phyloP scores from a whole-genome alignment of 2,329 filamentous ascomycete species.

The Clonostachys chloroleuca region DNA sequence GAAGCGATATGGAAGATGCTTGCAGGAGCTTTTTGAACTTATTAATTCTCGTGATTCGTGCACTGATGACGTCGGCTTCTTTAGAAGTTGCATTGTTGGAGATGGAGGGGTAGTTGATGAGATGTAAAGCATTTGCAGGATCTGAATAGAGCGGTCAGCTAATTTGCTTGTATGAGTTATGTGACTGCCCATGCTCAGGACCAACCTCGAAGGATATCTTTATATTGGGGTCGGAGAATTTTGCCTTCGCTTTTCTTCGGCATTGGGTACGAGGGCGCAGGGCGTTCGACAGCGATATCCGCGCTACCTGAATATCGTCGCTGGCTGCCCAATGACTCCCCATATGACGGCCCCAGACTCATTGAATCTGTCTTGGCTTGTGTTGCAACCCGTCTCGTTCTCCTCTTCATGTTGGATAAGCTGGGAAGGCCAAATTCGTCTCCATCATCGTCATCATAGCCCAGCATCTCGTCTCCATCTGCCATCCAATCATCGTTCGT shows the following conservation, averaged over 20 bases:
- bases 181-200: neutral
- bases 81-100: constrained; percentile 73
- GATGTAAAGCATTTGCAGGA: constrained; percentile 89
- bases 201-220: constrained; percentile 79
- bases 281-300: constrained; percentile 90
- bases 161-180: neutral
- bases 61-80: constrained; percentile 80
- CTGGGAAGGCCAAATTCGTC: constrained; percentile 95
- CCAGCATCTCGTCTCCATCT: constrained; percentile 72
- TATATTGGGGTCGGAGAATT: constrained; percentile 94
- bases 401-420: constrained; percentile 84
- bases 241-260: constrained; percentile 90
- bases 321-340: constrained; percentile 30
- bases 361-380: constrained; percentile 23
- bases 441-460: constrained; percentile 81
- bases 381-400: constrained; percentile 46
- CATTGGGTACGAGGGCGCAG: constrained; percentile 76
- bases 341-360: constrained; percentile 21
- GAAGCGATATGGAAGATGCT: constrained; percentile 80
- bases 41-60: constrained; percentile 89
- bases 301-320: constrained; percentile 76
- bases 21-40: constrained; percentile 97
- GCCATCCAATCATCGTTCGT: constrained; percentile 80
- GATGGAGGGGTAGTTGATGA: constrained; percentile 82
- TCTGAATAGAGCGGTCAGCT: constrained; percentile 28